Evolutionary conservation across 306 rosid genomes (phyloP).

Genomic region (Ormosia semicastrata): DNA sequence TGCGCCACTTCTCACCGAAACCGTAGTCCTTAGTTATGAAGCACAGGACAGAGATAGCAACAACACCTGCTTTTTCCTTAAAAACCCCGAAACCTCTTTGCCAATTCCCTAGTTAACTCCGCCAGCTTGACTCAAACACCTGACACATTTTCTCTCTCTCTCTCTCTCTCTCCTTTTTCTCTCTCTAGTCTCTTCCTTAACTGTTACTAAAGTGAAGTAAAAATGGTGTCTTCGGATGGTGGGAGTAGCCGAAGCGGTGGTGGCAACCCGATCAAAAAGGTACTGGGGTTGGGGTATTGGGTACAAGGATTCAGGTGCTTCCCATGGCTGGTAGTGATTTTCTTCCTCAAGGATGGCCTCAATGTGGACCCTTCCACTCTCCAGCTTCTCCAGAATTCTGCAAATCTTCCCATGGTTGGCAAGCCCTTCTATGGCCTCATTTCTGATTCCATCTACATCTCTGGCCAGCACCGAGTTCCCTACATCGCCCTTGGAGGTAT

Average conservation of each 20-base stretch:
- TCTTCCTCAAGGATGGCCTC: conserved; percentile 82
- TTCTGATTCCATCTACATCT: conserved; percentile 71
- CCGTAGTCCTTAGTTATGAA: neutral
- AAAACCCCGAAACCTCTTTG: neutral
- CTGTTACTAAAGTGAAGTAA: neutral
- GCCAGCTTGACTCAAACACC: neutral
- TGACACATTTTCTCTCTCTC: neutral
- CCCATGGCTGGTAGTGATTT: conserved; percentile 84
- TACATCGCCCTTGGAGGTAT: conserved; percentile 84
- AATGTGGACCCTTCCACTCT: conserved; percentile 77
- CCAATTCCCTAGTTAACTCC: neutral
- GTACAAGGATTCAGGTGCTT: conserved; percentile 91
- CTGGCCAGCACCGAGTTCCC: conserved; percentile 86
- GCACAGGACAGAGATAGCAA: neutral
- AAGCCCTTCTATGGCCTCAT: conserved; percentile 82
- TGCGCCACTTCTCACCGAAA: neutral
- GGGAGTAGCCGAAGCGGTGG: neutral
- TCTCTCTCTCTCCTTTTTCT: neutral
- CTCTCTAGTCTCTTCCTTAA: neutral
- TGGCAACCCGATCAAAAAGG: conserved; percentile 39
- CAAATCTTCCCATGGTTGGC: conserved; percentile 90
- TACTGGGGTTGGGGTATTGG: conserved; percentile 80
- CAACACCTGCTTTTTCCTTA: conserved; percentile 18
- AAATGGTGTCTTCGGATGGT: conserved; percentile 39
- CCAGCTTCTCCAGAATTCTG: conserved; percentile 81